Evolutionary conservation across 805 yeast genomes (phyloP), one percentile per base, ranked within the genome.

Genomic region (Ogataea saltuana): DNA sequence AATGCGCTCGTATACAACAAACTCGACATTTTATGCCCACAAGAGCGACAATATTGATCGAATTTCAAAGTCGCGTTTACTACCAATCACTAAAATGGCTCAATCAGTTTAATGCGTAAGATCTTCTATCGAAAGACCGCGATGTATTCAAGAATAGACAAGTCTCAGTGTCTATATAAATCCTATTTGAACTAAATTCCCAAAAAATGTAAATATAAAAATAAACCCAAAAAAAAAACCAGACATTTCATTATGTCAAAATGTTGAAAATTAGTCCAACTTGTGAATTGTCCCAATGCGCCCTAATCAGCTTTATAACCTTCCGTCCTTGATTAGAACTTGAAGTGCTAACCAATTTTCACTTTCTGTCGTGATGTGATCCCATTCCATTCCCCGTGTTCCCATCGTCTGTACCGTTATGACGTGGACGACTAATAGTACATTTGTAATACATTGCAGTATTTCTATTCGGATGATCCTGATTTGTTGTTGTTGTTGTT

Each of bases 381-480:
- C 28, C 28, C 12, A 13, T 25, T 6, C 25, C 25, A 22, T 22
- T 7, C 10, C n/a, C 28, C 28, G 6, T 25, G 28, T 25, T 25
- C 28, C 12, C 28, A 10, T 25, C 28, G 12, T 13, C 28, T n/a
- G n/a, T n/a, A n/a, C n/a, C n/a, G n/a, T n/a, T n/a, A n/a, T n/a
- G n/a, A n/a, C 35, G 33, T 18, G 16, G 26, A 32, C n/a, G 25
- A 28, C 4, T 33, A 36, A 39, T 22, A 38, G 40, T 38, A 34
- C 41, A 42, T 12, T 33, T 21, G 21, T 27, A 18, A 5, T 26
- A 15, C 13, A 21, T 6, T n/a, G 11, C 6, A 26, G 25, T 11
- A 17, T 13, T 16, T 13, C 29, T 19, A 21, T 33, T 19, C 10
- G 11, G 17, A 17, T 17, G n/a, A 33, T 17, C 9, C 21, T n/a